Evolutionary conservation across 1,284 basidiomycete genomes (phyloP).

Genomic region (Austroboletus niveus): DNA sequence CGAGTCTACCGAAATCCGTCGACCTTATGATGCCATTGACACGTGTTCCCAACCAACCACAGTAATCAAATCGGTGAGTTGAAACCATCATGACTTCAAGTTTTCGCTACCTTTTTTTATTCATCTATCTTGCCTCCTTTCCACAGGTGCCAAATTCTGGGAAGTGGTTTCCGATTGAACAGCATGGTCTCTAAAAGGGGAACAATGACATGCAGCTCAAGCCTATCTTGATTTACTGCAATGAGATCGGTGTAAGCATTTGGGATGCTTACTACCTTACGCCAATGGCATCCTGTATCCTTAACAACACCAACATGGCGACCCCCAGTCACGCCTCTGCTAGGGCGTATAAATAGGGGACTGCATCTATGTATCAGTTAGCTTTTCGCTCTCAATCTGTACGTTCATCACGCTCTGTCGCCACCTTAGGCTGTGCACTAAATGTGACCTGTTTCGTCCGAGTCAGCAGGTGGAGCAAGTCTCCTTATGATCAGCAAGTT

Average conservation of each 20-base stretch:
- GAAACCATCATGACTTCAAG: constrained; percentile 12
- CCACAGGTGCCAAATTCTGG: constrained; percentile 95
- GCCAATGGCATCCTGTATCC: too few species aligned
- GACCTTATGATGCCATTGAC: constrained; percentile 5
- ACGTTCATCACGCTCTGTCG: too few species aligned
- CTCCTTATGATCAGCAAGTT: too few species aligned
- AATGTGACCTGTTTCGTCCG: too few species aligned
- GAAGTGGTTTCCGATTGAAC: constrained; percentile 94
- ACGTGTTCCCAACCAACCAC: constrained; percentile 22
- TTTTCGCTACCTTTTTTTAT: background rate
- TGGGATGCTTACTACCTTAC: too few species aligned
- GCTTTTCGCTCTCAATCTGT: too few species aligned
- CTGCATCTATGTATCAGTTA: too few species aligned
- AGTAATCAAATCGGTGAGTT: constrained; percentile 93
- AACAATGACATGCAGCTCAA: constrained; percentile 95
- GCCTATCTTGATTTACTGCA: constrained; percentile 96
- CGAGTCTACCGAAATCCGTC: constrained; percentile 34
- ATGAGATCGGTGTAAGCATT: constrained; percentile 62
- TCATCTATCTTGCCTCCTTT: constrained; percentile 10
- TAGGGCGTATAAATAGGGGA: too few species aligned
- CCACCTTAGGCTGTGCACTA: too few species aligned
- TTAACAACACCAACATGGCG: too few species aligned
- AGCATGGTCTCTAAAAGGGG: constrained; percentile 91
- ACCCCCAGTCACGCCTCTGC: too few species aligned
- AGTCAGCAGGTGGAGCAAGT: too few species aligned